These are phyloP conservation scores for Daldinia grandis DNA, from an alignment of 495 filamentous ascomycete species.

Conservation along the genomic window DNA sequence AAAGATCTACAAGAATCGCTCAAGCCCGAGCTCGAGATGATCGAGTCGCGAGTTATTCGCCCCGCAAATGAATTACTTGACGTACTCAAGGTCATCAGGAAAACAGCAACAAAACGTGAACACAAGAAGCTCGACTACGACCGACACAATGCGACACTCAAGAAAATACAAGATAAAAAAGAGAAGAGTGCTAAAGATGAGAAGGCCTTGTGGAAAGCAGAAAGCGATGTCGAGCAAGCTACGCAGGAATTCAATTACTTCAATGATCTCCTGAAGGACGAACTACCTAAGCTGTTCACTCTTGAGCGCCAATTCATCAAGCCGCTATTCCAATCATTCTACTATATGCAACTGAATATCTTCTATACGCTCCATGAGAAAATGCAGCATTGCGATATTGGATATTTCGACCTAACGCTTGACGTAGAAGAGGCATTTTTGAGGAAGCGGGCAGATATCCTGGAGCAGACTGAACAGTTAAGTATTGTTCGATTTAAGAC, in stretches of 20 bases:
- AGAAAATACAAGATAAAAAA: slow-evolving; percentile 98
- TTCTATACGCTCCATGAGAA: slow-evolving; percentile 98
- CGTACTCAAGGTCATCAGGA: slow-evolving; percentile 93
- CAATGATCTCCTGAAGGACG: slow-evolving; percentile 95
- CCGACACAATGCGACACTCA: slow-evolving; percentile 78
- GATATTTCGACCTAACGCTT: slow-evolving; percentile 91
- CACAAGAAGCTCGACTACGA: slow-evolving; percentile 99
- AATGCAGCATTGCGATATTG: slow-evolving; percentile 96
- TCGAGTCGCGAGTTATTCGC: slow-evolving; percentile 87
- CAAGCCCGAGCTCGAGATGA: slow-evolving; percentile 95
- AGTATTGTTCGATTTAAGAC: slow-evolving; percentile 89
- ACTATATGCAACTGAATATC: slow-evolving; percentile 99
- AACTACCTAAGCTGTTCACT: slow-evolving; percentile 89
- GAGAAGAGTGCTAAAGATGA: slow-evolving; percentile 96
- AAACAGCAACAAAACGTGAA: slow-evolving; percentile 86
- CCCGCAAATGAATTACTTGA: slow-evolving; percentile 95
- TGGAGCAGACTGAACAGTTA: slow-evolving; percentile 82
- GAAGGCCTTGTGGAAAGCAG: slow-evolving; percentile 94
- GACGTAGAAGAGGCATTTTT: slow-evolving; percentile 92
- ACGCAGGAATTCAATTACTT: slow-evolving; percentile 97
- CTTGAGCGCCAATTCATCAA: slow-evolving; percentile 98
- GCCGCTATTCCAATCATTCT: slow-evolving; percentile 98
- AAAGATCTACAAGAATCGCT: slow-evolving; percentile 88
- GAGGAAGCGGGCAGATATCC: slow-evolving; percentile 83
- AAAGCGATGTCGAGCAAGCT: slow-evolving; percentile 88